Conservation (phyloP, 129 eudicot genomes). For the Smallanthus sonchifolius region DNA sequence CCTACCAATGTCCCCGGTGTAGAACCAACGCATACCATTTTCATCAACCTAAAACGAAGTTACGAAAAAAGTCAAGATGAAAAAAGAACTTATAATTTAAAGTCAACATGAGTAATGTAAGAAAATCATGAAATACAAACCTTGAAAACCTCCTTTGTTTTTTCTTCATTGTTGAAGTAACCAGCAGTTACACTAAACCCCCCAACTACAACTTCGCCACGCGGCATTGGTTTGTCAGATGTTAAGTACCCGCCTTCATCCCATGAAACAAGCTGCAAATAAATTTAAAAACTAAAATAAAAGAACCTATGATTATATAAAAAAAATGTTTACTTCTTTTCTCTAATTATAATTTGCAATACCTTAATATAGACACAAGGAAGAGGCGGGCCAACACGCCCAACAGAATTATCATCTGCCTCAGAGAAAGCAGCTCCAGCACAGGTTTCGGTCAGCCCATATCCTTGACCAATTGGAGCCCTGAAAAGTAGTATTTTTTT, state of each 20-base stretch:
- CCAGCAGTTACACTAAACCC: slow-evolving; percentile 83
- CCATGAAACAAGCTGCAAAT: slow-evolving; percentile 90
- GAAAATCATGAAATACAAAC: slow-evolving; percentile 25
- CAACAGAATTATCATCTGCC: slow-evolving; percentile 79
- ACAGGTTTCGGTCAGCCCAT: slow-evolving; percentile 96
- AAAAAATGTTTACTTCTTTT: neutral
- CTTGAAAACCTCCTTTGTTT: slow-evolving; percentile 86
- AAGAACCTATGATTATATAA: neutral
- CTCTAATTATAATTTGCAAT: neutral
- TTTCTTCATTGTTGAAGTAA: slow-evolving; percentile 77
- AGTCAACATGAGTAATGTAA: neutral
- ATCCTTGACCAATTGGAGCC: slow-evolving; percentile 98
- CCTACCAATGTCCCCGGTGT: slow-evolving; percentile 90
- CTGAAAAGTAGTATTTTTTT: slow-evolving; percentile 34
- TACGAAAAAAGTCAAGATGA: neutral
- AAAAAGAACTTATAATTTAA: neutral
- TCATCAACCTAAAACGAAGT: slow-evolving; percentile 82
- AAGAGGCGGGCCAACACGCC: slow-evolving; percentile 99
- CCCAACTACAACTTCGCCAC: slow-evolving; percentile 91
- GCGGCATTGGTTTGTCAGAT: slow-evolving; percentile 91
- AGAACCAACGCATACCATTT: slow-evolving; percentile 91
- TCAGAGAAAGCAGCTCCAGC: slow-evolving; percentile 97
- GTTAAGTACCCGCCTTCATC: slow-evolving; percentile 88
- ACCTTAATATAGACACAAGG: slow-evolving; percentile 92
- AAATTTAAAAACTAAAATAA: neutral